These are phyloP conservation scores for Claviceps spartinae DNA, from an alignment of 2,329 filamentous ascomycete species.

Conservation along the genomic window DNA sequence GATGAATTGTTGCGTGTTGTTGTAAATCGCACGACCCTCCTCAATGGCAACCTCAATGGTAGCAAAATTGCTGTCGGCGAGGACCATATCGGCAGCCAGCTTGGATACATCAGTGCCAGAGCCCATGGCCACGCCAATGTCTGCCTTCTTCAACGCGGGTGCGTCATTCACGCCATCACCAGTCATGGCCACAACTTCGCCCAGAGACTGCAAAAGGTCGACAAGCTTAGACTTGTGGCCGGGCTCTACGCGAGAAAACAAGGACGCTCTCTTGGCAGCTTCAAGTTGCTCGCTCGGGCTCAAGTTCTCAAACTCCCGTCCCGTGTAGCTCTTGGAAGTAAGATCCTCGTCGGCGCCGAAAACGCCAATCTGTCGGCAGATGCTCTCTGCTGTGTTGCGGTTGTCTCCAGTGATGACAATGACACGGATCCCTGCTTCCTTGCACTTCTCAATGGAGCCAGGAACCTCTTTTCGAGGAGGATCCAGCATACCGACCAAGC, in stretches of 20 bases:
- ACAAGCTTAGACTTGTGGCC: constrained; percentile 96
- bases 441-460: constrained; percentile 75
- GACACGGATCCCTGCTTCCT: constrained; percentile 84
- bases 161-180: constrained; percentile 98
- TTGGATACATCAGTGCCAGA: constrained; percentile 95
- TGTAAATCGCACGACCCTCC: constrained; percentile 96
- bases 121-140: constrained; percentile 98
- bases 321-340: constrained; percentile 85
- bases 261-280: constrained; percentile 70
- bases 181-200: constrained; percentile 97
- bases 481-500: constrained; percentile 91
- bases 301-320: constrained; percentile 83
- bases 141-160: constrained; percentile 92
- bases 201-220: constrained; percentile 82
- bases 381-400: constrained; percentile 92
- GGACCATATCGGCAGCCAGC: constrained; percentile 94
- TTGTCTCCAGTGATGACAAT: constrained; percentile 98
- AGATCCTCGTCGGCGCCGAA: constrained; percentile 75
- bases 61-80: constrained; percentile 97
- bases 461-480: constrained; percentile 88
- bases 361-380: constrained; percentile 92
- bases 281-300: constrained; percentile 65
- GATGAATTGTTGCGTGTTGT: constrained; percentile 99
- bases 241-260: constrained; percentile 94
- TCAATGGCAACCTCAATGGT: constrained; percentile 94